phyloP scores from a whole-genome alignment of 202 grass and related monocot species.

The Brachypodium distachyon region DNA sequence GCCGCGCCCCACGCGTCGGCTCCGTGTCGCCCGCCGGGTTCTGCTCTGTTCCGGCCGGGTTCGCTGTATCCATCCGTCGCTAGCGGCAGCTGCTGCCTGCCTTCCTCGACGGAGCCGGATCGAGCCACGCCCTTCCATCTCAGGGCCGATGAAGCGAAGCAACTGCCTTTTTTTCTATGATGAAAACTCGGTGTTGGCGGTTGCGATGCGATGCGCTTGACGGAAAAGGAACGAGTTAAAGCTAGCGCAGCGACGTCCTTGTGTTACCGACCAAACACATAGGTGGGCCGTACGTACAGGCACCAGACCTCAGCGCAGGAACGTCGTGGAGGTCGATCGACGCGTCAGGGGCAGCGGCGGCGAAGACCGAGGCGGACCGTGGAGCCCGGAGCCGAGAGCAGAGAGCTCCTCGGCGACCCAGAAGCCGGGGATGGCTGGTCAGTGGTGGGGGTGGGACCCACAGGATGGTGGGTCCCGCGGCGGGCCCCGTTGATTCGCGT shows the following conservation, averaged over 20 bases:
- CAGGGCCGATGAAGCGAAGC: background rate
- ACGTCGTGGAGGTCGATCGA: background rate
- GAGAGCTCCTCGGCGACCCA: conserved; percentile 1
- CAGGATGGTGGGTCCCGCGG: background rate
- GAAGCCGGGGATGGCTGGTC: background rate
- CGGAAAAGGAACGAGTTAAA: no score
- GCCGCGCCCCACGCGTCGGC: conserved; percentile 5
- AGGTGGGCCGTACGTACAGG: background rate
- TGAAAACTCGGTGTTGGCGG: background rate
- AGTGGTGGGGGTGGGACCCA: background rate
- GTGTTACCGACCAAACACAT: background rate
- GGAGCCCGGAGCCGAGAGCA: no score
- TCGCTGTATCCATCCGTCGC: background rate
- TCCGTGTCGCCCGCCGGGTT: background rate
- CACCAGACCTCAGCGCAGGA: background rate
- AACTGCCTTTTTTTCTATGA: background rate
- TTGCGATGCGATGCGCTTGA: background rate
- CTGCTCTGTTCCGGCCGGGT: background rate
- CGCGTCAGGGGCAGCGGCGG: background rate
- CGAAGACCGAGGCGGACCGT: background rate
- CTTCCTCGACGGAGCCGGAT: background rate
- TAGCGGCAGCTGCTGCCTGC: background rate
- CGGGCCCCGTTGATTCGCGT: conserved; percentile 25
- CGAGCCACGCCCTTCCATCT: no score
- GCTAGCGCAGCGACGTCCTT: background rate